Percentiles rank a stretch among this genome's conserved stretches.
phyloP scores from a whole-genome alignment of 2,329 filamentous ascomycete species.

The Aspergillus glaucus region DNA sequence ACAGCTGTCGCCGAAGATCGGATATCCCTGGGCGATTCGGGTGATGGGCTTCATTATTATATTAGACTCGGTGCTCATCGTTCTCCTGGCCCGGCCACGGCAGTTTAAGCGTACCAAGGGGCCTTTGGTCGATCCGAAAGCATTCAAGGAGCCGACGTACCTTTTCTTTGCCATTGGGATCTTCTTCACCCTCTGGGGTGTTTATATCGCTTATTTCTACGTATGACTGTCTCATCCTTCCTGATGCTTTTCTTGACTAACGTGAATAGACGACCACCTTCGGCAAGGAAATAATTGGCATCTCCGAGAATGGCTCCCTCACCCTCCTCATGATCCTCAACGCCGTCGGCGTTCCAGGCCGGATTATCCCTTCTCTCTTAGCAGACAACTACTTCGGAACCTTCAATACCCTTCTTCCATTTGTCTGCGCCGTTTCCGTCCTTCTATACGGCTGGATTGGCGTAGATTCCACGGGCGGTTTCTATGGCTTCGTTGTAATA shows the following conservation, averaged over 20 bases:
- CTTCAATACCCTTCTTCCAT: constrained; percentile 50
- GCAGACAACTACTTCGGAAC: constrained; percentile 51
- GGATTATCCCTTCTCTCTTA: constrained; percentile 48
- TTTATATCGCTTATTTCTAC: constrained; percentile 50
- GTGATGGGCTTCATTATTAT: constrained; percentile 44
- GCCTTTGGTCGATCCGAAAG: constrained; percentile 48
- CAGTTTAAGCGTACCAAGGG: constrained; percentile 26
- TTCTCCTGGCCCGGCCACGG: constrained; percentile 34
- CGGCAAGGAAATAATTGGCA: constrained; percentile 30
- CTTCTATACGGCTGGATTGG: constrained; percentile 53
- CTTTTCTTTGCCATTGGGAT: constrained; percentile 42
- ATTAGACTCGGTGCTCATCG: constrained; percentile 21
- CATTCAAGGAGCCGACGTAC: constrained; percentile 55
- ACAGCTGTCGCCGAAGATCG: constrained; percentile 34
- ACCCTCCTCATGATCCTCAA: constrained; percentile 54
- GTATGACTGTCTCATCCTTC: neutral
- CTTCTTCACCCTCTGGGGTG: constrained; percentile 43
- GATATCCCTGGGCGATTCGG: constrained; percentile 44
- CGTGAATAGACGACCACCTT: neutral
- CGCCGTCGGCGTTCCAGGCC: constrained; percentile 50
- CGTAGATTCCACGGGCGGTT: constrained; percentile 34
- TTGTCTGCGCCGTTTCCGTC: constrained; percentile 39
- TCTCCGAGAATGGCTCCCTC: constrained; percentile 44
- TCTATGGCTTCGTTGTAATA: constrained; percentile 41
- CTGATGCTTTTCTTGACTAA: too few relatives aligned